These are phyloP conservation scores for Mortierella sp. DNA, from an alignment of 371 early-diverging fungal genomes.

Conservation along the genomic window DNA sequence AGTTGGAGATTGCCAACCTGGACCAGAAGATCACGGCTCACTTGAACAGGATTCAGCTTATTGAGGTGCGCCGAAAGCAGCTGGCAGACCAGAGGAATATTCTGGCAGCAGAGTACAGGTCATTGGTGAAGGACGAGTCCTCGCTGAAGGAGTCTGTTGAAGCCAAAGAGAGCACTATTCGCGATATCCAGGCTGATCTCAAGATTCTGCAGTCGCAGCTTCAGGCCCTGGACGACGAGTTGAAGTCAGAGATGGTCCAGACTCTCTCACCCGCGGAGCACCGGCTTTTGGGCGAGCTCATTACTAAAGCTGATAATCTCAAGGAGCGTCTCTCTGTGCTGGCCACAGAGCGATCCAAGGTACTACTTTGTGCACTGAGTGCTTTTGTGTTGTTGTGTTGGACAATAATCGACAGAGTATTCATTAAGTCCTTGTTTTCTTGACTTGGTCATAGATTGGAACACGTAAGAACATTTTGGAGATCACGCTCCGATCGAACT, in stretches of 20 bases:
- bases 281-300: constrained; percentile 28
- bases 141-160: constrained; percentile 61
- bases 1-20: constrained; percentile 64
- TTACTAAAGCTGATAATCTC: constrained; percentile 19
- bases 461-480: constrained; percentile 77
- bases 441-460: constrained; percentile 63
- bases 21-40: constrained; percentile 81
- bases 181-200: constrained; percentile 26
- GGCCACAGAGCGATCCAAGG: constrained; percentile 41
- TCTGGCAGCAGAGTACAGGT: constrained; percentile 62
- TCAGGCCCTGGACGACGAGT: constrained; percentile 29
- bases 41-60: constrained; percentile 63
- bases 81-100: constrained; percentile 66
- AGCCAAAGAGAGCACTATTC: constrained; percentile 57
- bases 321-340: constrained; percentile 40
- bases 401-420: neutral
- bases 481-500: constrained; percentile 75
- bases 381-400: neutral
- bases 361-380: constrained; percentile 1
- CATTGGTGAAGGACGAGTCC: constrained; percentile 68
- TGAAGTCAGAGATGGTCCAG: constrained; percentile 46
- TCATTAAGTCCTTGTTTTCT: neutral
- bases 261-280: constrained; percentile 42
- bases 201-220: constrained; percentile 35
- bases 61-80: constrained; percentile 66